Base-by-base conservation (phyloP, 2,329 filamentous ascomycete genomes). In the Monosporascus ibericus region DNA sequence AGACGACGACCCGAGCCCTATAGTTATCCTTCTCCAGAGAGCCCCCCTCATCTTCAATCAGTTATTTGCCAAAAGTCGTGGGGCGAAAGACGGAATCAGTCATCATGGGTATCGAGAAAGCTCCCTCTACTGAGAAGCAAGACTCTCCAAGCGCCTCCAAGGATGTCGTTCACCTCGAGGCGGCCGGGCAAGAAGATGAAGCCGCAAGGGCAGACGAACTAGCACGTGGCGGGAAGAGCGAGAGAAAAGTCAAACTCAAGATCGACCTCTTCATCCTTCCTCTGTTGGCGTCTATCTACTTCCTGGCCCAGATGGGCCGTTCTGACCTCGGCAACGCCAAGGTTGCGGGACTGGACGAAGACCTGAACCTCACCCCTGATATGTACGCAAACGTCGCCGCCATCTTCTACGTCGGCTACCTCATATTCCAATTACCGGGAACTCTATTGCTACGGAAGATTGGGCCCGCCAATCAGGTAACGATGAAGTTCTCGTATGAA, bases 261-360 rank as follows among this genome's bases (percentile, higher is more conserved):
- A 46, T 24, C 24, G 42, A 46, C 24, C 9, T 46, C 7, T 46
- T 46, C 42, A 27, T 46, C n/a, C 42, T 46, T 8, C 42, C 42
- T 17, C 22, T 46, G 42, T 22, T 46, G 24, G 42, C 42, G 11
- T 46, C 42, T 17, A 46, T 46, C 42, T 46, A 46, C 42, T 46
- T 46, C 22, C 24, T 46, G 22, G 42, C 42, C 7, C 42, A 46
- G 42, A 46, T 46, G 60, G 61, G 61, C n/a, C 60, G 58, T 30
- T 60, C 61, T 11, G 61, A 62, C 52, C 55, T 63, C 14, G 55
- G 54, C 18, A 63, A 63, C n/a, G 60, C 61, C 30, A 61, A 61
- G 30, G 58, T 63, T 14, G 60, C 61, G 18, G 61, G 61, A 2
- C 55, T 63, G 14, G 56, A 30, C 2, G 56, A 62, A 5, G 61